Evolutionary conservation across 257 asterid genomes (phyloP).

Genomic region (Vinca minor): DNA sequence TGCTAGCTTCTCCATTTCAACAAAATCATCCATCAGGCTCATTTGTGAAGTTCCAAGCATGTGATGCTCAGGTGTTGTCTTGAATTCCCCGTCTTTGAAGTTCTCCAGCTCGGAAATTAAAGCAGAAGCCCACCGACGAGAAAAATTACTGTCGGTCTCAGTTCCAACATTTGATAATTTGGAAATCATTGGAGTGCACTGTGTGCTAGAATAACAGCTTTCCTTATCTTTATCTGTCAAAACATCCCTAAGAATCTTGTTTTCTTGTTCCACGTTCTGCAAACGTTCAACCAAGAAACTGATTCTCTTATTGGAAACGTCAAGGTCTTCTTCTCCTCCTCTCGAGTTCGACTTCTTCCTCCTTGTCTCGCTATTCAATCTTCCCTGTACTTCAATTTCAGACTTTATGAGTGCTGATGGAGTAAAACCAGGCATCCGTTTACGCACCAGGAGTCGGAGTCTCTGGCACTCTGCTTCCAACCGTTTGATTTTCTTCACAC

Average conservation of each 20-base stretch:
- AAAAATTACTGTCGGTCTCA: constrained; percentile 21
- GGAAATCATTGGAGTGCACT: constrained; percentile 3
- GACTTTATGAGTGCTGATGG: constrained; percentile 23
- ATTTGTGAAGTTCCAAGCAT: constrained; percentile 60
- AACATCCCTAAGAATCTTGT: constrained; percentile 39
- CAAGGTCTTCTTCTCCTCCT: constrained; percentile 26
- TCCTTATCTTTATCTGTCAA: constrained; percentile 50
- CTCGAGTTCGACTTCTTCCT: constrained; percentile 23
- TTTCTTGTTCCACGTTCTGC: constrained; percentile 57
- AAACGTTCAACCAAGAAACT: constrained; percentile 45
- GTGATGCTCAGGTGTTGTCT: constrained; percentile 25
- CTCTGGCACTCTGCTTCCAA: constrained; percentile 80
- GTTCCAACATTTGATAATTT: constrained; percentile 3
- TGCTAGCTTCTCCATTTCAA: constrained; percentile 89
- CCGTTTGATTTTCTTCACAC: constrained; percentile 57
- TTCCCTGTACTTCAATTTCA: constrained; percentile 36
- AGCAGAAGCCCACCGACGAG: constrained; percentile 31
- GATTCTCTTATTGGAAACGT: constrained; percentile 31
- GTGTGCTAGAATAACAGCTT: constrained; percentile 5
- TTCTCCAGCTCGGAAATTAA: constrained; percentile 18
- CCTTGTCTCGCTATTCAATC: constrained; percentile 27
- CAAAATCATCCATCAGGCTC: constrained; percentile 92
- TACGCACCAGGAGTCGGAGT: constrained; percentile 54
- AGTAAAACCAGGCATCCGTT: constrained; percentile 38
- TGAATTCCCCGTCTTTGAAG: constrained; percentile 16